Evolutionary conservation across 805 yeast species (phyloP), one percentile per base, ranked within the genome.

Genomic region (Candida silvicultrix): DNA sequence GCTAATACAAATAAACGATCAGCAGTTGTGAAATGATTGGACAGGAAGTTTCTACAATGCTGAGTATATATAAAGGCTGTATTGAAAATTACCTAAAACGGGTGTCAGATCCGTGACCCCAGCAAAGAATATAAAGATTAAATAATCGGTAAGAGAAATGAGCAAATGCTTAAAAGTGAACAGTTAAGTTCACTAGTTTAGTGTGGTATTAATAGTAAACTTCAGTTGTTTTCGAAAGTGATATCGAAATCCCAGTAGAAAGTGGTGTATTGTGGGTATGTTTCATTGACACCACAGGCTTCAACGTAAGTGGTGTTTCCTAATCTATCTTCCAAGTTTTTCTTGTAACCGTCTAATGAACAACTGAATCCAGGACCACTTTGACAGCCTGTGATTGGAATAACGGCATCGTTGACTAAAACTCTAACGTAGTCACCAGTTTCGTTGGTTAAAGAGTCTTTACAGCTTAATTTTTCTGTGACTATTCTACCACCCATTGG

Each of bases 401-500:
- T 63, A 21, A 78, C 81, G 2, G 80, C 80, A 49, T 78, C 82
- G 54, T 78, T 78, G 18, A 77, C 52, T 7, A 75, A 60, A 34
- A 68, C 64, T 58, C 83, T 71, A 15, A 78, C 77, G 54, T 64
- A 79, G 47, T 47, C 45, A 4, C 52, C 52, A 22, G 59, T 57
- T 9, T 60, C 56, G 16, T 47, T 51, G 3, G 65, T 54, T 16
- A 69, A 62, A 25, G 53, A 57, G 35, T 64, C 65, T 5, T 47
- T 40, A 59, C 82, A 78, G 44, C 57, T 58, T 46, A 75, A 60
- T 51, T 78, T 68, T 62, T 80, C 85, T 22, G 75, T 56, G 29
- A 75, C 65, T 18, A 77, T 54, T 49, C 79, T 67, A 3, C 77
- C 81, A 32, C 81, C 84, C 80, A 75, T 75, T 44, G 85, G 85